Evolutionary conservation across 257 asterid genomes (phyloP), one percentile per base, ranked within the genome.

Genomic region (Nicotiana benthamiana): DNA sequence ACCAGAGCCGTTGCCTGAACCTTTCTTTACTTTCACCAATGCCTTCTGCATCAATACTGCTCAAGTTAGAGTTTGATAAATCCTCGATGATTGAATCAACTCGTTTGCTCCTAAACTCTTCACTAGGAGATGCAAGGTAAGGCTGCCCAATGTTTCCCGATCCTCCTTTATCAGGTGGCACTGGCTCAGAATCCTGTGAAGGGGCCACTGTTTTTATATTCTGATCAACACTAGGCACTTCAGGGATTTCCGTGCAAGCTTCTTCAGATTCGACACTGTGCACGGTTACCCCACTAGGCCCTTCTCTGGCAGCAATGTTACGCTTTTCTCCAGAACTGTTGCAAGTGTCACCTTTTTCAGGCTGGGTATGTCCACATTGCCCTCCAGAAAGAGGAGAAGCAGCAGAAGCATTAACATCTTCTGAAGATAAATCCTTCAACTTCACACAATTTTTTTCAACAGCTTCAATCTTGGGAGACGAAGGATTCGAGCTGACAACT

Each of bases 1-100:
- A 88, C 99, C 99, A 96, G 77, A 96, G 97, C 30, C 99, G 97
- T 81, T 96, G 97, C 88, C 99, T 87, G 82, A 96, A 96, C 87
- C 99, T 91, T 91, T 92, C 98, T 84, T 92, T 96, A 89, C 97
- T 89, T 88, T 92, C 98, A 75, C 86, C 87, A 57, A 82, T 80
- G 75, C 72, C 90, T 81, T 85, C 88, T 79, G 84, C 86, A 86
- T 81, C 86, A 79, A 77, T 72, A 82, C 64, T 85, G 79, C 82
- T 88, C 75, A 80, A 81, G 79, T 83, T 85, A 28, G 83, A 63
- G 53, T 87, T 86, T 34, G 81, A 79, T 68, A 85, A 57, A 81
- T 86, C 87, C 75, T 89, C 91, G 82, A 85, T 81, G 78, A 82
- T 82, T 64, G 62, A 83, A 85, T 84, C 80, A 63, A 18, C 66